Conservation (phyloP, 352 stramenopile genomes). For the Aphanomyces astaci region DNA sequence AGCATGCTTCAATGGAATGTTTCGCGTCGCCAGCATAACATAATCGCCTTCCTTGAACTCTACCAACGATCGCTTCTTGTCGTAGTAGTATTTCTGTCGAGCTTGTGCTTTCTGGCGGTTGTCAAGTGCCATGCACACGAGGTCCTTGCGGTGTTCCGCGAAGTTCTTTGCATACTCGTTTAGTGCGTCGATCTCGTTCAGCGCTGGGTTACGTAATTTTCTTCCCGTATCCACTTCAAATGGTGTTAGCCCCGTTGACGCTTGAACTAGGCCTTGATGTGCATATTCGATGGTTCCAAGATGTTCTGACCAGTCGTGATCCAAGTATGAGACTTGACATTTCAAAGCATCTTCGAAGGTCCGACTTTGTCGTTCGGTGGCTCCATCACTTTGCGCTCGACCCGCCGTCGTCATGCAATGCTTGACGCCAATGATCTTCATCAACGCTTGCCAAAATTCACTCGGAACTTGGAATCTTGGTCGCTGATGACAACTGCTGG, state of each 20-base stretch:
- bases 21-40: background rate
- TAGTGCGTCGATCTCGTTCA: background rate
- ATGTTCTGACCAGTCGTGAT: constrained; percentile 13
- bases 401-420: constrained; percentile 19
- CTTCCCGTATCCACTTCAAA: background rate
- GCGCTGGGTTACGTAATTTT: background rate
- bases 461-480: constrained; percentile 16
- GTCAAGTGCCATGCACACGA: background rate
- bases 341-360: constrained; percentile 21
- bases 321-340: constrained; percentile 15
- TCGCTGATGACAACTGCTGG: constrained; percentile 20
- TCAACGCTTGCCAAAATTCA: constrained; percentile 23
- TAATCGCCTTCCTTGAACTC: constrained; percentile 16
- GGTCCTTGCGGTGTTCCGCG: background rate
- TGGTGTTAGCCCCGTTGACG: background rate
- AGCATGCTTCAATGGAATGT: constrained; percentile 1
- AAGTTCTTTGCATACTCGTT: constrained; percentile 11
- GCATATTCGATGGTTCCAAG: constrained; percentile 20
- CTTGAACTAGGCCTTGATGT: background rate
- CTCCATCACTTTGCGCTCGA: too few relatives aligned
- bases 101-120: background rate
- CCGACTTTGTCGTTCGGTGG: too few relatives aligned
- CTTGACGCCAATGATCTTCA: constrained; percentile 17
- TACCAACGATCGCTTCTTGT: constrained; percentile 1
- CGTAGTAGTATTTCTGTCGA: constrained; percentile 6